phyloP scores from a whole-genome alignment of 148 eudicot genomes.

The Amaranthus hypochondriacus region DNA sequence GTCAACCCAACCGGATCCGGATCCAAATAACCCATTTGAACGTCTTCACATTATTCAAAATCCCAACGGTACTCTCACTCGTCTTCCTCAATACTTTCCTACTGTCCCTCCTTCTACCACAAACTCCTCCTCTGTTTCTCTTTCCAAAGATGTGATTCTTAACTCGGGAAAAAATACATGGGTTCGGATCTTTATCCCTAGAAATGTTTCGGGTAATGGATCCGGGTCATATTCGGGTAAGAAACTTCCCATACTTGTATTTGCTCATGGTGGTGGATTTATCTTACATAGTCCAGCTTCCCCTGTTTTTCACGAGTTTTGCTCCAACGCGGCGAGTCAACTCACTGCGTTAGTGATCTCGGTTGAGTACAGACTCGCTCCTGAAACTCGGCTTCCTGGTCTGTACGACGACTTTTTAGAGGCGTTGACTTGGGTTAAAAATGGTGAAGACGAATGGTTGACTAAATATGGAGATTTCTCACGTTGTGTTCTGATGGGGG shows the following conservation, averaged over 20 bases:
- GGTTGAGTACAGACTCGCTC: slow-evolving; percentile 43
- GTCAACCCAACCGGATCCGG: neutral
- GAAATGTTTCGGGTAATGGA: neutral
- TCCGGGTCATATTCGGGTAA: neutral
- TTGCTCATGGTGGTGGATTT: slow-evolving; percentile 34
- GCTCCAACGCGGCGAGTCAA: slow-evolving; percentile 18
- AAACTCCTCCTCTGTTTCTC: neutral
- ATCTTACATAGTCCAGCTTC: slow-evolving; percentile 15
- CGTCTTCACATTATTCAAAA: slow-evolving; percentile 17
- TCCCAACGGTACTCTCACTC: slow-evolving; percentile 27
- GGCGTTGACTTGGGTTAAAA: slow-evolving; percentile 32
- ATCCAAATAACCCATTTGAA: neutral
- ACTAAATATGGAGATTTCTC: slow-evolving; percentile 23
- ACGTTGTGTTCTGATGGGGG: slow-evolving; percentile 32
- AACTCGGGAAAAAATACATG: slow-evolving; percentile 18
- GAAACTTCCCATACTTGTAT: slow-evolving; percentile 26
- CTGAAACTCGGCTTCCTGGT: slow-evolving; percentile 41
- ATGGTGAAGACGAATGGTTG: slow-evolving; percentile 31
- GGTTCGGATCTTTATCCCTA: slow-evolving; percentile 35
- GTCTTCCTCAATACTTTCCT: slow-evolving; percentile 5
- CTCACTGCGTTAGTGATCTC: slow-evolving; percentile 29
- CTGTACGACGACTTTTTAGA: slow-evolving; percentile 43
- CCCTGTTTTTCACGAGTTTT: slow-evolving; percentile 25
- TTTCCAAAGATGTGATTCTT: slow-evolving; percentile 28
- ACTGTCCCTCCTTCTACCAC: slow-evolving; percentile 16